Base-by-base conservation (phyloP, 176 grass and related monocot genomes). In the Musa acuminata region DNA sequence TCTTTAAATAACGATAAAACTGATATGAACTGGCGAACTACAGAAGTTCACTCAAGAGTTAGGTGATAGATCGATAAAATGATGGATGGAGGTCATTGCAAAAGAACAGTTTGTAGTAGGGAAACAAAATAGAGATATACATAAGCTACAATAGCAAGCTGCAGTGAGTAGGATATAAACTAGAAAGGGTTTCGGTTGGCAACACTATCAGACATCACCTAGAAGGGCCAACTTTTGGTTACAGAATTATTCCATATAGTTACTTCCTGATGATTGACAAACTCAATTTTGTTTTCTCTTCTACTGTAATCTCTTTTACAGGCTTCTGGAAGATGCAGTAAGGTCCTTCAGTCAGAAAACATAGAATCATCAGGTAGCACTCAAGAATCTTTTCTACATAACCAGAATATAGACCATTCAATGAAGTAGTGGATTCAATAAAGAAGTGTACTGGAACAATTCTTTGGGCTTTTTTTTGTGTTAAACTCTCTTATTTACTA, bases 331-430 rank as follows among this genome's bases (percentile, higher is more conserved):
- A 70, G 53, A 78, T 64, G 58, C 0, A 72, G 84, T 73, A 75
- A 74, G 81, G 24, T 88, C 49, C 51, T 64, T 13, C 82, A n/a
- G 82, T 83, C 87, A 54, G 87, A 81, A 72, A 73, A 25, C 77
- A 82, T 52, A 26, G 77, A 85, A 78, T 83, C 93, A 74, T 86
- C 87, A 72, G 87, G 93, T 97, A 83, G n/a, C 80, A 84, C 62
- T 83, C 6, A 63, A 74, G 20, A 49, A 72, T 67, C 13, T 19
- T 83, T 82, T 70, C 72, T 12, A 64, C 3, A 63, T 78, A 19
- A 51, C 22, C 25, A 35, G 11, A 43, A 43, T 43, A 43, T 43
- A 6, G 35, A 43, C 35, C 35, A 43, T 43, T 43, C 35, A 43
- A 43, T 43, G 35, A 5, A 43, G 35, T 6, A 43, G 35, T 43